Base-by-base conservation (phyloP, 1,284 basidiomycete species). In the Melampsora americana region DNA sequence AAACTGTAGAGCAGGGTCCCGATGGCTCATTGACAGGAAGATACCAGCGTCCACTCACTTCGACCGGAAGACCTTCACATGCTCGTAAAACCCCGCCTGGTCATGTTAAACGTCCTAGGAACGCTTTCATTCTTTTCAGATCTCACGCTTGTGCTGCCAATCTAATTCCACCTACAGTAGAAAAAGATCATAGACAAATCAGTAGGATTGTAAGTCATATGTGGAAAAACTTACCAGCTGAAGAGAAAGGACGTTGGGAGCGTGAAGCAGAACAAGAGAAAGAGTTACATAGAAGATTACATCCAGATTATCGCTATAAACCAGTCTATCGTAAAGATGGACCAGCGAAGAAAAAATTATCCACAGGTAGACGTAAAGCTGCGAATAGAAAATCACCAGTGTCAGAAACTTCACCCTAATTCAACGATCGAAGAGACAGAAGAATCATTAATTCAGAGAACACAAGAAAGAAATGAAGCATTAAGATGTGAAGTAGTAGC, bases 231-330 rank as follows among this genome's bases (percentile, higher is more conserved):
- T 72, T 82, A n/a, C 66, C 73, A 18, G 23, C 76, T 5, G 77
- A 77, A 11, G 81, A 82, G 44, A 80, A 79, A 79, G 67, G 48
- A 53, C 79, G 80, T 69, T 82, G 81, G 81, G 79, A 80, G 65
- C 71, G 78, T 30, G 78, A 79, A 59, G 81, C 81, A 20, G 53
- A 77, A 48, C 68, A 77, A 48, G 79, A 80, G 60, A 82, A 82
- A 78, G 79, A 79, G 56, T 78, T 79, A 46, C 81, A 82, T 68
- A 67, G 62, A 23, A 74, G 77, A 1, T 68, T 78, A 4, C 77
- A 82, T 59, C 81, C 81, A 4, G 80, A 80, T 32, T 82, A 82
- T 76, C 79, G 79, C 5, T 82, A 81, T 72, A 79, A 79, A 35
- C 81, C 81, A 7, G 76, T 79, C 30, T 80, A 79, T 39, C 78